These are phyloP conservation scores for Colletotrichum paranaense DNA, from an alignment of 2,329 filamentous ascomycete genomes.

Conservation along the genomic window DNA sequence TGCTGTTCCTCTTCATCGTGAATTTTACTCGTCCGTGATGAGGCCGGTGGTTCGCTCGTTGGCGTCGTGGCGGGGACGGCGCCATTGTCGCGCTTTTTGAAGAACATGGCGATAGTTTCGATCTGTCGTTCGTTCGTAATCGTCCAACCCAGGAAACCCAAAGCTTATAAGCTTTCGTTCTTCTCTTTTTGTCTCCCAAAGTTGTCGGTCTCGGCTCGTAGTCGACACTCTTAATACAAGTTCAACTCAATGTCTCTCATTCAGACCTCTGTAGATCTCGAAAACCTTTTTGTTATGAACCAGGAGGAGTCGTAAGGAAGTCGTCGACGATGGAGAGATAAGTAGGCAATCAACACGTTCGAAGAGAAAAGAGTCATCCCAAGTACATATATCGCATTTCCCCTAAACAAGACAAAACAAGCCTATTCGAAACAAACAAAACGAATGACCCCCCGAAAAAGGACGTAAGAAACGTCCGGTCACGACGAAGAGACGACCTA, in stretches of 20 bases:
- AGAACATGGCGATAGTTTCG: conserved; percentile 5
- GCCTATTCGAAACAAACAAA: not conserved
- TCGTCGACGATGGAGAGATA: not conserved
- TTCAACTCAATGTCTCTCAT: not conserved
- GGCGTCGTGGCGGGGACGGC: not conserved
- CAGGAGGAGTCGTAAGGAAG: too few relatives aligned
- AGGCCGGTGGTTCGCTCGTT: not conserved
- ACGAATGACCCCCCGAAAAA: not conserved
- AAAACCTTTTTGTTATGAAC: not conserved
- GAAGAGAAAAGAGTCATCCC: not conserved
- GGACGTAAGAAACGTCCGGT: not conserved
- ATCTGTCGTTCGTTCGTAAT: not conserved
- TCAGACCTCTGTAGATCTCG: too few relatives aligned
- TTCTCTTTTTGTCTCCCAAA: not conserved
- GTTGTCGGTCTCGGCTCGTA: not conserved
- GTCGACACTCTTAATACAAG: not conserved
- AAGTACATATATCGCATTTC: not conserved
- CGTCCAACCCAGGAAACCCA: not conserved
- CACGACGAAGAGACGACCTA: not conserved
- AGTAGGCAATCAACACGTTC: not conserved
- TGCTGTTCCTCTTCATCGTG: conserved; percentile 12
- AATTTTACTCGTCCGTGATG: conserved; percentile 26
- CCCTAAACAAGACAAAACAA: not conserved
- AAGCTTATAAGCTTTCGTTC: not conserved
- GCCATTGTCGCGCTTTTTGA: conserved; percentile 24